These are phyloP conservation scores for Pythium biforme DNA, from an alignment of 352 stramenopile genomes.

Conservation along the genomic window DNA sequence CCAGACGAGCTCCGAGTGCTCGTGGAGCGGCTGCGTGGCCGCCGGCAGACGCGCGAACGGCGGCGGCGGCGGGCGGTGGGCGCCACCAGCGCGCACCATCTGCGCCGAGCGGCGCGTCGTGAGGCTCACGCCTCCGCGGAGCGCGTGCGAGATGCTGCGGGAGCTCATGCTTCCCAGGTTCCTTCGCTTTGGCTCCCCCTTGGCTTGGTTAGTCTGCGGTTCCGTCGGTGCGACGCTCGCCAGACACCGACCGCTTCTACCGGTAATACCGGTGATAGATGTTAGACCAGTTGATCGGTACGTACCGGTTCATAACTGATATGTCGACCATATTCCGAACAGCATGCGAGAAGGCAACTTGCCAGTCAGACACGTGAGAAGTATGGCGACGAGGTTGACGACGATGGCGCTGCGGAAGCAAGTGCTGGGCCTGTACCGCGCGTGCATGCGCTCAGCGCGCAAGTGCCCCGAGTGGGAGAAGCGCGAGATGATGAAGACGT, in stretches of 20 bases:
- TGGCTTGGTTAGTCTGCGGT: slow-evolving; percentile 21
- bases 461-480: slow-evolving; percentile 78
- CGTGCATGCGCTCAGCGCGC: slow-evolving; percentile 72
- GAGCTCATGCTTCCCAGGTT: slow-evolving; percentile 48
- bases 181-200: slow-evolving; percentile 9
- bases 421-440: slow-evolving; percentile 64
- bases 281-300: not conserved
- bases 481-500: slow-evolving; percentile 82
- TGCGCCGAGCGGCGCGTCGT: slow-evolving; percentile 51
- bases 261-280: slow-evolving; percentile 5
- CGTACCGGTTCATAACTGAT: slow-evolving; percentile 4
- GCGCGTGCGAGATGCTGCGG: slow-evolving; percentile 50
- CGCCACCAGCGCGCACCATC: slow-evolving; percentile 47
- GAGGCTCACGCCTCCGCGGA: slow-evolving; percentile 59
- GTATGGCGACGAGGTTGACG: not conserved
- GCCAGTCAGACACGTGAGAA: not conserved
- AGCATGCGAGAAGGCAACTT: slow-evolving; percentile 1
- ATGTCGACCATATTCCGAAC: not conserved
- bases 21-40: slow-evolving; percentile 62
- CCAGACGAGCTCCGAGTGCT: slow-evolving; percentile 84
- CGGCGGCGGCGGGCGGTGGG: slow-evolving; percentile 69
- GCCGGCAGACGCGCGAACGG: slow-evolving; percentile 76
- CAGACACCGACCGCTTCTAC: slow-evolving; percentile 20
- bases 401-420: slow-evolving; percentile 27
- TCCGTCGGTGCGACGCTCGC: slow-evolving; percentile 15